Evolutionary conservation across 1,139 yeast genomes (phyloP), one percentile per base, ranked within the genome.

Genomic region (Oligophagozyma castellii): DNA sequence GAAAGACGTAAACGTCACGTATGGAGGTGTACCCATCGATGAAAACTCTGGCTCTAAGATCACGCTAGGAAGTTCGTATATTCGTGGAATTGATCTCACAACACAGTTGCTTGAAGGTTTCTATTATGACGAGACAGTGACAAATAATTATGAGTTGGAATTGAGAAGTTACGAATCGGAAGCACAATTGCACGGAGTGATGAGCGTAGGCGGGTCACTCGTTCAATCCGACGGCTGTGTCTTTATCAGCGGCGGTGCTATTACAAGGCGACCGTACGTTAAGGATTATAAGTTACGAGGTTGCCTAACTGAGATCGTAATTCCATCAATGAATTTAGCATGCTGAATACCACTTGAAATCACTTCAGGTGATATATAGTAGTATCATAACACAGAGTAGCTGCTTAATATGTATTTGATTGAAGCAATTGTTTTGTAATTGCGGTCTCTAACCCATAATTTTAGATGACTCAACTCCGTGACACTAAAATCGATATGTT

Each of bases 31-130:
- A 8, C 21, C 23, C 14, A 16, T 22, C 7, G 14, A 18, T n/a
- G 31, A 29, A 7, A 19, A 19, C 5, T 11, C 23, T 7, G 30
- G 27, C 10, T 24, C 35, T 13, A 31, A 30, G 16, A 20, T 27
- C 15, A 34, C 31, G 20, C 25, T 33, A 11, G 39, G 43, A 4
- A 29, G 32, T 13, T 32, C 38, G n/a, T 20, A 42, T 5, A 26
- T 42, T 18, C 44, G 40, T 25, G 35, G 42, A 2, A 34, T 44
- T 21, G 43, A 46, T 32, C 23, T 46, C n/a, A 34, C 34, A 18
- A 40, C 43, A 3, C 43, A 39, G 22, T 40, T 43, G 20, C 24
- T 42, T 13, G 41, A 37, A 22, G 39, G 41, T 12, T 34, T 33
- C 23, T 23, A 29, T 12, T 16, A 24, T 8, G 13, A 18, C 10